Percentiles rank a stretch among this genome's conserved stretches.
phyloP scores from a whole-genome alignment of 2,329 filamentous ascomycete genomes.

The Colletotrichum karsti region DNA sequence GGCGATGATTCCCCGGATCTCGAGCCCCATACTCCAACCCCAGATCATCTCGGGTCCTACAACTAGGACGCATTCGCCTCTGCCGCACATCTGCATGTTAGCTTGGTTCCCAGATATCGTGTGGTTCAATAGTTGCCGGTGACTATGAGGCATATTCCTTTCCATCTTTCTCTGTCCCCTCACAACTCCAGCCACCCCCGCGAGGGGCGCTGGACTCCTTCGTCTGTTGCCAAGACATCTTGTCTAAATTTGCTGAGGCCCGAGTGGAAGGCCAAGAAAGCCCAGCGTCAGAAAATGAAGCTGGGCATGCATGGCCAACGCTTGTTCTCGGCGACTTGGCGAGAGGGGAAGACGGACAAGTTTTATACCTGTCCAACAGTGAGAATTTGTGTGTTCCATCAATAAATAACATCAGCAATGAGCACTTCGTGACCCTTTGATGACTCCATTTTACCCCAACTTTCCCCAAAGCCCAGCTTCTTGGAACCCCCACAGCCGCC shows the following conservation, averaged over 20 bases:
- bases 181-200: neutral
- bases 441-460: slow-evolving; percentile 6
- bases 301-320: slow-evolving; percentile 25
- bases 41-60: neutral
- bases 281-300: slow-evolving; percentile 15
- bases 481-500: neutral
- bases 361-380: neutral
- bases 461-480: slow-evolving; percentile 2
- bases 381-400: neutral
- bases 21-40: neutral
- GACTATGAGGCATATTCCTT: slow-evolving; percentile 12
- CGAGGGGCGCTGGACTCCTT: neutral
- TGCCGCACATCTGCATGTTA: neutral
- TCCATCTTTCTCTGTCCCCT: neutral
- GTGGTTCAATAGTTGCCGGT: neutral
- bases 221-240: neutral
- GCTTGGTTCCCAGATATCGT: neutral
- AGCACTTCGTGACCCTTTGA: neutral
- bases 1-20: slow-evolving; percentile 23
- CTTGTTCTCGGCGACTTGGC: slow-evolving; percentile 26
- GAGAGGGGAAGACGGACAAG: slow-evolving; percentile 6
- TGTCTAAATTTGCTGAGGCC: neutral
- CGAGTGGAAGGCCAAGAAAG: slow-evolving; percentile 23
- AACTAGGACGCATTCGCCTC: neutral
- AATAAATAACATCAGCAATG: neutral